Base-by-base conservation (phyloP, 306 rosid species). In the Quercus glauca region DNA sequence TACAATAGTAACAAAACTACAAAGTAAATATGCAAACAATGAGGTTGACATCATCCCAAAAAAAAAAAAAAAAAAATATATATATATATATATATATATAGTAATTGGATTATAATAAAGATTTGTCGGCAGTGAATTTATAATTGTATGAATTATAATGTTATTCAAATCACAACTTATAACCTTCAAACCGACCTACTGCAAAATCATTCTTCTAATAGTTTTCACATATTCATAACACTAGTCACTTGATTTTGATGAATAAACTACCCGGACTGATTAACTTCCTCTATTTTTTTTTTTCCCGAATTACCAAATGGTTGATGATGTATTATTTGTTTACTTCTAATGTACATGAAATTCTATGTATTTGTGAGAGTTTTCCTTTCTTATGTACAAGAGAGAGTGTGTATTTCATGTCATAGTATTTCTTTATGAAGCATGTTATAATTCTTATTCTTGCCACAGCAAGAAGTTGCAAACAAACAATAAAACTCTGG, bases 151-250 rank as follows among this genome's bases (percentile, higher is more conserved):
- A 8, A 37, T 37, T 37, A 37, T 7, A 37, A 37, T 37, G 3
- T 8, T 37, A 37, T 7, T 37, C 45, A 37, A 37, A 37, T 37
- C 11, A 8, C 0, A 7, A 37, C 45, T 37, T 37, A 37, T 37
- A 37, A 37, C 3, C 2, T 37, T 37, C 8, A 37, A 63, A 73
- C 78, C 78, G 1, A 14, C 63, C 70, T 77, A 4, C 37, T 31
- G 2, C 69, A 26, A 43, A 67, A 53, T 61, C 83, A 64, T 65
- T 57, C 31, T 77, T 33, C 57, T 82, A 1, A 51, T 83, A 57
- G 52, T 56, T 71, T 56, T 88, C 3, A 75, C 78, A 49, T 68
- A 49, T 68, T 76, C 56, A 26, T 23, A 2, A 59, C 35, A 57
- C 29, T 60, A 20, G 55, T 49, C 23, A 64, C 74, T 76, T 82